These are phyloP conservation scores for Pseudonitzschia pungens DNA, from an alignment of 108 stramenopile genomes.

Conservation along the genomic window DNA sequence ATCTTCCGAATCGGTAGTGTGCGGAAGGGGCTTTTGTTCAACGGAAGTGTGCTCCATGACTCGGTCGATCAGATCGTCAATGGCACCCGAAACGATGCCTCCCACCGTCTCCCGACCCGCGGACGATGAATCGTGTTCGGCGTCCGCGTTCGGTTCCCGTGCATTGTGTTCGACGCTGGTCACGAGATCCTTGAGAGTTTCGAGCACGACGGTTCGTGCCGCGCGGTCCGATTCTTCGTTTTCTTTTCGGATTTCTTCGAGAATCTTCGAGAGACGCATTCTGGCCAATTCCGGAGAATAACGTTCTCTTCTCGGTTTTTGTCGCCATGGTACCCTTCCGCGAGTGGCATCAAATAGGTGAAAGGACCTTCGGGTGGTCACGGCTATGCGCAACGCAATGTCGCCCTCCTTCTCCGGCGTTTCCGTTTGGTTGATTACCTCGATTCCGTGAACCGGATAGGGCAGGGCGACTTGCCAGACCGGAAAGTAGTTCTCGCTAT, in stretches of 20 bases:
- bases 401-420: neutral
- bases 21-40: neutral
- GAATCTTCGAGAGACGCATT: slow-evolving; percentile 2
- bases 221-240: slow-evolving; percentile 1
- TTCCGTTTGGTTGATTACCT: neutral
- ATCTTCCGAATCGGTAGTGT: neutral
- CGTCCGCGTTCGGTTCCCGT: neutral
- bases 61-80: neutral
- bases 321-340: neutral
- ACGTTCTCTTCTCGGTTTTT: neutral
- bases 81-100: neutral
- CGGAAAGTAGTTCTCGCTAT: slow-evolving; percentile 15
- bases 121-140: neutral
- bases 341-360: slow-evolving; percentile 32
- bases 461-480: slow-evolving; percentile 46
- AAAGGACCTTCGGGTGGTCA: slow-evolving; percentile 40
- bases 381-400: slow-evolving; percentile 11
- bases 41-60: slow-evolving; percentile 1
- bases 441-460: slow-evolving; percentile 46
- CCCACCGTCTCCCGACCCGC: neutral
- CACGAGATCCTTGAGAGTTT: neutral
- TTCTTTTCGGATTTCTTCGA: slow-evolving; percentile 10
- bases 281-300: slow-evolving; percentile 24
- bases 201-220: neutral
- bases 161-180: neutral